A percentile compares a stretch with the other conserved stretches of the same genome.
Conservation (phyloP, 2,329 filamentous ascomycete genomes). For the Xylariaceae sp. region DNA sequence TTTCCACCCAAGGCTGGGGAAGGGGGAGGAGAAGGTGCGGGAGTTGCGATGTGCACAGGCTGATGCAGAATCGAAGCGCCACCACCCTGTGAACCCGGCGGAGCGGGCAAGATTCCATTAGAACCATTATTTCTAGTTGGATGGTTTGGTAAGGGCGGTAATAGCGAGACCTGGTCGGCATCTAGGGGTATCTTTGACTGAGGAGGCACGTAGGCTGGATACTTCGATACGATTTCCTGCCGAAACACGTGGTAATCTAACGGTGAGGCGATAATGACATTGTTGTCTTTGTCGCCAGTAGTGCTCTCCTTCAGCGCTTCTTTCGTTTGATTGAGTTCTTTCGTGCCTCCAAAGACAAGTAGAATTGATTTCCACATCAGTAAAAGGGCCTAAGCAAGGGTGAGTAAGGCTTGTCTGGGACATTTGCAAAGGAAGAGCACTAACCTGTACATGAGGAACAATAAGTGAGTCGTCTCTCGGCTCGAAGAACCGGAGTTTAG, state of each 20-base stretch:
- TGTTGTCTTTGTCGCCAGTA: constrained; percentile 58
- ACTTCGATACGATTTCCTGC: constrained; percentile 96
- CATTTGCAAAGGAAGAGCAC: constrained; percentile 9
- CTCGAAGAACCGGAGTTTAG: constrained; percentile 53
- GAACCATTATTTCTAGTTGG: constrained; percentile 55
- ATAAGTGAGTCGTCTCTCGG: constrained; percentile 15
- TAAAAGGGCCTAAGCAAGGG: constrained; percentile 58
- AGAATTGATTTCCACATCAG: constrained; percentile 90
- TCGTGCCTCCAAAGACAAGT: constrained; percentile 74
- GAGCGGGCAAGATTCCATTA: constrained; percentile 56
- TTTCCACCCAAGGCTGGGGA: constrained; percentile 84
- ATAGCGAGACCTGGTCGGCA: constrained; percentile 81
- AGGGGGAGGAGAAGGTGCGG: constrained; percentile 89
- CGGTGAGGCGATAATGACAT: constrained; percentile 86
- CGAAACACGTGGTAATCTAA: constrained; percentile 95
- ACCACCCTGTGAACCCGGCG: constrained; percentile 49
- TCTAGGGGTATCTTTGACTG: constrained; percentile 78
- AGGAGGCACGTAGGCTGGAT: constrained; percentile 91
- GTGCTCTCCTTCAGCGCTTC: constrained; percentile 59
- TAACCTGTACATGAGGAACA: constrained; percentile 59
- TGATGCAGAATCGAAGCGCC: constrained; percentile 85
- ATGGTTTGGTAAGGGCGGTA: constrained; percentile 78
- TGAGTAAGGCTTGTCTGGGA: not conserved
- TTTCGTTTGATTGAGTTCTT: constrained; percentile 70
- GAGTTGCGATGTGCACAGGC: constrained; percentile 97